Percentiles rank a stretch among this genome's conserved stretches.
phyloP scores from a whole-genome alignment of 169 alveolate genomes.

The Plasmodium adleri region DNA sequence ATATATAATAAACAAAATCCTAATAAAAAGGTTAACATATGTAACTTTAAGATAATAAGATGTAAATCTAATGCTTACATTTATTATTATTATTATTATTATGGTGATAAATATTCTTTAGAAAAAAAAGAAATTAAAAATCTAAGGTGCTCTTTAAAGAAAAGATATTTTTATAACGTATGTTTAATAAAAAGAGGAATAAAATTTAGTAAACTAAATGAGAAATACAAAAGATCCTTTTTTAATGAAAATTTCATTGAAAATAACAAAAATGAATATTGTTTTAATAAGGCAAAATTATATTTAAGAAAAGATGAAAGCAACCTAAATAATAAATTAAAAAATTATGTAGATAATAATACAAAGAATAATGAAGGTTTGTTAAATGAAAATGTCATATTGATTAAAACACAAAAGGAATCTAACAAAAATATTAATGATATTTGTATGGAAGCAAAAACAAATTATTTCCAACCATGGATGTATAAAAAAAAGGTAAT shows the following conservation, averaged over 20 bases:
- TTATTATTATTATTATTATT: conserved; percentile 21
- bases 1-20: conserved; percentile 10
- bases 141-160: conserved; percentile 7
- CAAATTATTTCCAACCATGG: conserved; percentile 15
- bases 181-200: conserved; percentile 10
- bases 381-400: neutral
- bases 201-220: conserved; percentile 26
- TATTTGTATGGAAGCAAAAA: conserved; percentile 12
- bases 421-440: conserved; percentile 6
- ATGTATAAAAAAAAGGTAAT: conserved; percentile 19
- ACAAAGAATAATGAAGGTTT: conserved; percentile 20
- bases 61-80: conserved; percentile 6
- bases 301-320: conserved; percentile 9
- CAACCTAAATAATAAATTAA: neutral
- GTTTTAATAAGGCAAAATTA: conserved; percentile 11
- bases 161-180: conserved; percentile 10
- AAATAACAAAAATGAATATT: conserved; percentile 20
- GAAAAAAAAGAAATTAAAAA: conserved; percentile 24
- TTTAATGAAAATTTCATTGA: conserved; percentile 10
- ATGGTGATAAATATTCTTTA: conserved; percentile 10
- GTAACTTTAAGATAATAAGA: conserved; percentile 11
- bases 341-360: conserved; percentile 5
- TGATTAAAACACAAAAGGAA: conserved; percentile 3
- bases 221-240: conserved; percentile 7
- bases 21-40: conserved; percentile 20